A percentile compares a stretch with the other conserved stretches of the same genome.
These are phyloP conservation scores for Moesziomyces globuligerus DNA, from an alignment of 1,284 basidiomycete genomes.

Conservation along the genomic window DNA sequence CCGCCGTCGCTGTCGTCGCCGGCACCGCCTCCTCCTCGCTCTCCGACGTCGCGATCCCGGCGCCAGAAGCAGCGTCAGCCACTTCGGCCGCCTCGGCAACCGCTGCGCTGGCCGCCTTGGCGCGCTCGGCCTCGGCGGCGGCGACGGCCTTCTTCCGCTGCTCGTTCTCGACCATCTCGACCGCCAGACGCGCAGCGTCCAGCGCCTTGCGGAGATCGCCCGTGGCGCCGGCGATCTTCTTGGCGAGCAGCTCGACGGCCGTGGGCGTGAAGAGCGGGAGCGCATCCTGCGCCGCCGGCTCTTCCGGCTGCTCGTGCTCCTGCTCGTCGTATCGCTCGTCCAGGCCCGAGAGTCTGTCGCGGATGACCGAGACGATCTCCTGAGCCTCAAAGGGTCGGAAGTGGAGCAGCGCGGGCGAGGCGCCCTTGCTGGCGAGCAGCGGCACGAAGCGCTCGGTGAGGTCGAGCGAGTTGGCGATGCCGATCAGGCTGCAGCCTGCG, in stretches of 20 bases:
- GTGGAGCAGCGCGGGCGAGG: conserved; percentile 66
- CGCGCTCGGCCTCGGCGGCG: conserved; percentile 18
- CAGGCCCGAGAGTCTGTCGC: conserved; percentile 64
- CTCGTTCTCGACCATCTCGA: conserved; percentile 66
- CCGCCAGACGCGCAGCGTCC: conserved; percentile 65
- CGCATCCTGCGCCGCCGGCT: conserved; percentile 1
- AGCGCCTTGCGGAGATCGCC: conserved; percentile 69
- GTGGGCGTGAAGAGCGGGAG: conserved; percentile 65
- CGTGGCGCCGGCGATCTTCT: conserved; percentile 67
- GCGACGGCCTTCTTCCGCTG: conserved; percentile 47
- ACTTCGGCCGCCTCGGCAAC: not conserved
- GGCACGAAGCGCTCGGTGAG: conserved; percentile 64
- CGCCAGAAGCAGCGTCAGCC: no score
- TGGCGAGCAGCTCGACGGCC: conserved; percentile 68
- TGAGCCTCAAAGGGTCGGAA: conserved; percentile 67
- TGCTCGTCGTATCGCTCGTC: conserved; percentile 44
- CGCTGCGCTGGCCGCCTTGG: conserved; percentile 1
- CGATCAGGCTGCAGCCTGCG: conserved; percentile 40
- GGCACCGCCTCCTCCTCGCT: conserved; percentile 3
- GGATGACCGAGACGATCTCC: conserved; percentile 67
- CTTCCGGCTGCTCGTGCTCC: not conserved
- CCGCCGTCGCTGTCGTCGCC: conserved; percentile 8
- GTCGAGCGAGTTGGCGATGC: conserved; percentile 65
- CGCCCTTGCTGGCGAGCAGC: conserved; percentile 56
- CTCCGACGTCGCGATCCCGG: no score